Evolutionary conservation across 129 eudicot genomes (phyloP), one percentile per base, ranked within the genome.

Genomic region (Pseudognaphalium luteoalbum): DNA sequence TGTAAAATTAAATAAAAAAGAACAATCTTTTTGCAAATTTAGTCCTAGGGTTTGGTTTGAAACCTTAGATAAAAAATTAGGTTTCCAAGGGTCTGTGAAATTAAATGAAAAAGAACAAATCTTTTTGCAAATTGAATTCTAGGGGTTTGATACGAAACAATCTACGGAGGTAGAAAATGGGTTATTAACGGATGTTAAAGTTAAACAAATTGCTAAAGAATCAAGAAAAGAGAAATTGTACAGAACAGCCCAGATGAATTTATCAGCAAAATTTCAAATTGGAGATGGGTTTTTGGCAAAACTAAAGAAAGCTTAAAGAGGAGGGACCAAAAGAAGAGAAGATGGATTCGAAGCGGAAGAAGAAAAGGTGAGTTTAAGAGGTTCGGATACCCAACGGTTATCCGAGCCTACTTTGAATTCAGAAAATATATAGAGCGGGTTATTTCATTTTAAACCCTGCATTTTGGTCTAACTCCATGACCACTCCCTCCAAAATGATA

Each of bases 331-430:
- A 58, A 68, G 72, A 68, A 44, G 44, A 76, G 62, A 57, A 73
- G 19, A 5, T 71, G 32, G 35, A 56, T 35, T 62, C 44, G 15
- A 42, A 76, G 84, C 69, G 66, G 19, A 22, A 19, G 54, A 71
- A 71, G 16, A 15, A 56, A 77, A 82, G 30, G 71, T 16, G 56
- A 72, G 21, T 58, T 20, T 19, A 66, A 50, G 58, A 82, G 83
- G 81, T 78, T 79, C 75, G 83, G 83, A 34, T 22, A 62, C 33
- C 72, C 74, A 87, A 87, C 92, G 87, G 87, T 72, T 21, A 59
- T 72, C 82, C 85, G 76, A 72, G 41, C 75, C 82, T 72, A 50
- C 0, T 60, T 69, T 77, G 70, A 68, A 57, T 47, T 73, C 54
- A 17, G n/a, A 47, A 14, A 2, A n/a, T n/a, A n/a, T 2, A 9